These are phyloP conservation scores for Annulohypoxylon truncatum DNA, from an alignment of 2,329 filamentous ascomycete species.

Conservation along the genomic window DNA sequence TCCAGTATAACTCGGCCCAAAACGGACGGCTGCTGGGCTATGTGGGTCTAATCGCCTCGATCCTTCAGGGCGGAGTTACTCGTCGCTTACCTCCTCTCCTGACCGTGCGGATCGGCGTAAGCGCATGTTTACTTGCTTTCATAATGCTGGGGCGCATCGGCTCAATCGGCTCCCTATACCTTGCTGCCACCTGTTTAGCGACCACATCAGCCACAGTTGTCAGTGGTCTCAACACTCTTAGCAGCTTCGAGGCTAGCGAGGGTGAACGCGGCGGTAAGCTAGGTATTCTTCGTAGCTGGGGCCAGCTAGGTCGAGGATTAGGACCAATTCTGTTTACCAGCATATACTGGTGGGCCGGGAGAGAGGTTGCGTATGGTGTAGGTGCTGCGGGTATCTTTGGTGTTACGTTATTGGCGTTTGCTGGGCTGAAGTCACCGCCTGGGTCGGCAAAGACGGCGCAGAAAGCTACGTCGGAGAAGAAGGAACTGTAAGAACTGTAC, in stretches of 20 bases:
- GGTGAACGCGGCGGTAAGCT: constrained; percentile 87
- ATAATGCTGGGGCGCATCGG: constrained; percentile 78
- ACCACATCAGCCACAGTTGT: constrained; percentile 95
- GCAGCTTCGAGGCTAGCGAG: constrained; percentile 86
- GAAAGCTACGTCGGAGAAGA: constrained; percentile 42
- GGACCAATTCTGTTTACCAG: constrained; percentile 93
- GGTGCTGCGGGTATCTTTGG: constrained; percentile 83
- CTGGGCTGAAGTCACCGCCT: constrained; percentile 74
- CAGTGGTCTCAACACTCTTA: constrained; percentile 89
- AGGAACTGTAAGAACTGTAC: constrained; percentile 48
- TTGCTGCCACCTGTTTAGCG: constrained; percentile 84
- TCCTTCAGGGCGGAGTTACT: constrained; percentile 94
- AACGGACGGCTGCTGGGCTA: constrained; percentile 90
- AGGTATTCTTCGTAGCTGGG: constrained; percentile 82
- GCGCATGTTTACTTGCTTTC: constrained; percentile 83
- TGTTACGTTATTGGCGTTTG: constrained; percentile 78
- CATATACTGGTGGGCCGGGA: constrained; percentile 97
- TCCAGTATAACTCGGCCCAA: constrained; percentile 80
- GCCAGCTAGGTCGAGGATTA: constrained; percentile 87
- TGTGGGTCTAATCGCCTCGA: constrained; percentile 88
- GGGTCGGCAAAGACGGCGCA: constrained; percentile 47
- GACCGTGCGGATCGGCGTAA: constrained; percentile 82
- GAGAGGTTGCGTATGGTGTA: constrained; percentile 84
- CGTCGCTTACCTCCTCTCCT: constrained; percentile 83
- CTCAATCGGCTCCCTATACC: constrained; percentile 78